A percentile compares a stretch with the other conserved stretches of the same genome.
phyloP scores from a whole-genome alignment of 1,284 basidiomycete genomes.

The Trichosporon faecale region DNA sequence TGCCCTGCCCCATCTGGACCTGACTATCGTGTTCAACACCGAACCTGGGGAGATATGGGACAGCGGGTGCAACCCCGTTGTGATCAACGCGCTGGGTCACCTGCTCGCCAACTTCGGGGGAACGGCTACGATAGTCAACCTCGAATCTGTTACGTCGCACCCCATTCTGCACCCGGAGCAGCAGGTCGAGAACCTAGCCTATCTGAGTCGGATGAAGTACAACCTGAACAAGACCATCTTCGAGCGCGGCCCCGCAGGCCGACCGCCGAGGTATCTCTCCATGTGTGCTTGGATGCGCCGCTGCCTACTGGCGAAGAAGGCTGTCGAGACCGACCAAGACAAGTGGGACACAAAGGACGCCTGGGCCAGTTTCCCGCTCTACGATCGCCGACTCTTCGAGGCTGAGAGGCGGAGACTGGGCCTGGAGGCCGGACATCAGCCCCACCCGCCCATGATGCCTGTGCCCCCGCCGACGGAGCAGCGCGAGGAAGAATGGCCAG shows the following conservation, averaged over 20 bases:
- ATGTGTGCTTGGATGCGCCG: neutral
- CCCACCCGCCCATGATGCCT: too few species aligned
- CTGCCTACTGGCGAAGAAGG: neutral
- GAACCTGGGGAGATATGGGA: neutral
- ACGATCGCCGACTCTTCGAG: too few species aligned
- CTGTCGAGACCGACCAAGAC: neutral
- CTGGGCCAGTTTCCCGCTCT: neutral
- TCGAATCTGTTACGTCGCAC: neutral
- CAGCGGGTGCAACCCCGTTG: neutral
- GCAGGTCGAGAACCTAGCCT: neutral
- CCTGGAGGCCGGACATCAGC: too few species aligned
- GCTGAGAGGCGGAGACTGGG: too few species aligned
- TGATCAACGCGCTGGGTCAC: neutral
- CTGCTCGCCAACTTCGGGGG: neutral
- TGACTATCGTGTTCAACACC: neutral
- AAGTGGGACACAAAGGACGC: neutral
- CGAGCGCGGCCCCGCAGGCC: neutral
- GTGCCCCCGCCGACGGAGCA: too few species aligned
- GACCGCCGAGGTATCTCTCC: neutral
- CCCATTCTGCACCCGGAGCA: neutral
- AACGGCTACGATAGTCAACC: neutral
- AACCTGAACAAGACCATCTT: neutral
- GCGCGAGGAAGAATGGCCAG: too few species aligned
- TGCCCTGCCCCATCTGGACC: neutral
- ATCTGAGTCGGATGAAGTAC: neutral